These are phyloP conservation scores for Epithemia pelagica DNA, from an alignment of 108 stramenopile species.

Conservation along the genomic window DNA sequence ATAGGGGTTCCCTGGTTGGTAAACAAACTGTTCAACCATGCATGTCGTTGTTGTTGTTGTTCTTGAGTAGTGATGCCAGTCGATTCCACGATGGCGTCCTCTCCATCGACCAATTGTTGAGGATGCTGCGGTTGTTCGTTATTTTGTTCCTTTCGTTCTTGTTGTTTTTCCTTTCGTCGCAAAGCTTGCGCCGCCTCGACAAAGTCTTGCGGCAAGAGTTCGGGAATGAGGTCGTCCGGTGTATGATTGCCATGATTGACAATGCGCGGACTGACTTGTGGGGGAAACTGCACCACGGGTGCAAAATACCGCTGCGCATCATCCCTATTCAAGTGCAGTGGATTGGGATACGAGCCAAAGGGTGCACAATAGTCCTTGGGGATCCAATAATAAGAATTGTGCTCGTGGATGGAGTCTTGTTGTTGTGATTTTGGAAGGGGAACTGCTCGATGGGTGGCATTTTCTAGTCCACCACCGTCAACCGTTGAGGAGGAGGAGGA, in stretches of 20 bases:
- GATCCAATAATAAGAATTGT: not conserved
- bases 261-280: not conserved
- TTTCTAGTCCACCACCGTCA: too few relatives aligned
- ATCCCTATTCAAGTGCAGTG: constrained; percentile 36
- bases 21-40: not conserved
- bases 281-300: constrained; percentile 56
- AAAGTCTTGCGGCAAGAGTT: constrained; percentile 1
- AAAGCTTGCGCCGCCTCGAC: constrained; percentile 4
- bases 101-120: not conserved
- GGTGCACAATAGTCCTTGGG: constrained; percentile 3
- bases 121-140: constrained; percentile 16
- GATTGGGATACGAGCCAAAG: constrained; percentile 66
- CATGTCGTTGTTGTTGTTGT: constrained; percentile 7
- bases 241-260: constrained; percentile 14
- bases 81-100: not conserved
- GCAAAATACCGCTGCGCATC: constrained; percentile 47
- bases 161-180: constrained; percentile 4
- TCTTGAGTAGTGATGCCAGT: constrained; percentile 8
- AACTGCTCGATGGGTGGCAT: too few relatives aligned
- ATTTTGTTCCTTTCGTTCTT: not conserved
- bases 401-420: too few relatives aligned
- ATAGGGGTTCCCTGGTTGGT: not conserved
- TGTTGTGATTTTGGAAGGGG: too few relatives aligned
- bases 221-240: constrained; percentile 1
- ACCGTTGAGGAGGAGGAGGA: too few relatives aligned